A percentile compares a stretch with the other conserved stretches of the same genome.
These are phyloP conservation scores for Petunia hybrid DNA, from an alignment of 305 asterid genomes.

Conservation along the genomic window DNA sequence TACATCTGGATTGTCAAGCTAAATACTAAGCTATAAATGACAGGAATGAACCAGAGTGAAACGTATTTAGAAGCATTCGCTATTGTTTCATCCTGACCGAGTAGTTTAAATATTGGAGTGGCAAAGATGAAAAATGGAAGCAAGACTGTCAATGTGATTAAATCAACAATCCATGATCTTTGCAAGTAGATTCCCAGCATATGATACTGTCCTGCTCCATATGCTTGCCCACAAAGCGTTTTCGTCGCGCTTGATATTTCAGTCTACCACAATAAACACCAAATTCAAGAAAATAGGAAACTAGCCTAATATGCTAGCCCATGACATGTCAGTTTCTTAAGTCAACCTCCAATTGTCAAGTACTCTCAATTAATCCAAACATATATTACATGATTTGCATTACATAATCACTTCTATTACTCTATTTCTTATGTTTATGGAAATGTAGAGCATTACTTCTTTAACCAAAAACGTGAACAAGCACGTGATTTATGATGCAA, in stretches of 20 bases:
- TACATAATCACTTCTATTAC: too few species aligned
- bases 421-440: too few species aligned
- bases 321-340: neutral
- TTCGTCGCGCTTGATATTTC: slow-evolving; percentile 92
- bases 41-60: slow-evolving; percentile 66
- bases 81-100: slow-evolving; percentile 58
- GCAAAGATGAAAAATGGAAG: slow-evolving; percentile 69
- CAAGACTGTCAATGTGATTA: slow-evolving; percentile 51
- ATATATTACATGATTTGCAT: neutral
- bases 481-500: neutral
- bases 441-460: too few species aligned
- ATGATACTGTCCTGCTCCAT: slow-evolving; percentile 75
- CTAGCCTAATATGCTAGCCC: neutral
- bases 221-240: slow-evolving; percentile 84
- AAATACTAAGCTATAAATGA: slow-evolving; percentile 54
- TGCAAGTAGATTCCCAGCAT: slow-evolving; percentile 87
- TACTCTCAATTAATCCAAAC: neutral
- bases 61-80: slow-evolving; percentile 62
- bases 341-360: neutral
- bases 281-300: neutral
- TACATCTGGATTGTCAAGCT: slow-evolving; percentile 70
- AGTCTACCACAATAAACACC: slow-evolving; percentile 43
- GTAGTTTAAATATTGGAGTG: slow-evolving; percentile 55
- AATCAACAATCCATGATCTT: slow-evolving; percentile 74
- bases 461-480: neutral